Evolutionary conservation across 73 alveolate species (phyloP).

Genomic region (Strombidium stylifer): DNA sequence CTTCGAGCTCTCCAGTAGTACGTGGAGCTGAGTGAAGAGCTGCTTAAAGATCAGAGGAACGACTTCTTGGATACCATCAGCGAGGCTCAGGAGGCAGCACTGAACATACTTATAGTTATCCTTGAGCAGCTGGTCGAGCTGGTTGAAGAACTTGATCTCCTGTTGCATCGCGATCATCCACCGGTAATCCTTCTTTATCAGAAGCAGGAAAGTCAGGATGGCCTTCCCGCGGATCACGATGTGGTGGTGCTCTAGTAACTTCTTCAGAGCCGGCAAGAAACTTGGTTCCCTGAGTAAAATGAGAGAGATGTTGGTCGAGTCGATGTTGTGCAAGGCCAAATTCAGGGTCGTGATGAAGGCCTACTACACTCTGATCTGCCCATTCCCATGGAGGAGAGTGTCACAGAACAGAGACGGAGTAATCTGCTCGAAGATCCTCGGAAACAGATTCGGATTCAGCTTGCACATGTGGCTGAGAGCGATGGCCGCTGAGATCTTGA

Average conservation of each 20-base stretch:
- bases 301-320: not conserved
- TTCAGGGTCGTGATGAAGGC: slow-evolving; percentile 77
- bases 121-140: slow-evolving; percentile 67
- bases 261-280: slow-evolving; percentile 49
- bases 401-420: slow-evolving; percentile 48
- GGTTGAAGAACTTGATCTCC: slow-evolving; percentile 69
- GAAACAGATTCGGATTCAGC: slow-evolving; percentile 56
- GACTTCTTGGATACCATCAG: slow-evolving; percentile 58
- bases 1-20: too few species aligned
- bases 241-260: slow-evolving; percentile 66
- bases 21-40: too few species aligned
- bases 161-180: slow-evolving; percentile 58
- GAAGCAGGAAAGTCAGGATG: slow-evolving; percentile 58
- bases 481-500: slow-evolving; percentile 67
- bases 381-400: slow-evolving; percentile 69
- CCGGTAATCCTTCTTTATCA: slow-evolving; percentile 63
- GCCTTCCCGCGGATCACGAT: slow-evolving; percentile 83
- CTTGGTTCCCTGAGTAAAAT: slow-evolving; percentile 39
- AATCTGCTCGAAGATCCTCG: slow-evolving; percentile 55
- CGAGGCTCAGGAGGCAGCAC: slow-evolving; percentile 66
- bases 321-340: slow-evolving; percentile 28
- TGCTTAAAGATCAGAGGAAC: slow-evolving; percentile 59
- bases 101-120: slow-evolving; percentile 73
- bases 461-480: slow-evolving; percentile 72
- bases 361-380: slow-evolving; percentile 68